Conservation (phyloP, 1,284 basidiomycete species). For the Cryptococcus depauperatus region DNA sequence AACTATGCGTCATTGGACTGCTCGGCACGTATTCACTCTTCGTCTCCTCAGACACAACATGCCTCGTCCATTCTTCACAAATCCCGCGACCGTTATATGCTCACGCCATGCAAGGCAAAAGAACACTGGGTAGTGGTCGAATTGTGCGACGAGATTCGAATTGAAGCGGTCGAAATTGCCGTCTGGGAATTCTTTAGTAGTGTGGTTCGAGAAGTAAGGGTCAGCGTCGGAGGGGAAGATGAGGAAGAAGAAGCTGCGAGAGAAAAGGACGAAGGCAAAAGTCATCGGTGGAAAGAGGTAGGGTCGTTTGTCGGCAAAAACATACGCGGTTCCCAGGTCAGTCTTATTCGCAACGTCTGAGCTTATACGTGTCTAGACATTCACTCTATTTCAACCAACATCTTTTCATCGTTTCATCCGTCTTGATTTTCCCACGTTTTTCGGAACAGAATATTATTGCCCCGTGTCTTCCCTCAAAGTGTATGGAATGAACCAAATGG, state of each 20-base stretch:
- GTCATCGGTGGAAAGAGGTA: conserved; percentile 47
- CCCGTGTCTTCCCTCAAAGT: conserved; percentile 87
- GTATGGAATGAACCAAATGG: conserved; percentile 92
- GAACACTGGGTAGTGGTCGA: conserved; percentile 87
- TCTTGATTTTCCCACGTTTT: conserved; percentile 89
- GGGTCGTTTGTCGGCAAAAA: conserved; percentile 80
- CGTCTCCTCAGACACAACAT: conserved; percentile 76
- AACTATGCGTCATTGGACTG: conserved; percentile 93
- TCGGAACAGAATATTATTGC: conserved; percentile 93
- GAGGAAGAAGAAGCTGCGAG: conserved; percentile 60
- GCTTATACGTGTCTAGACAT: conserved; percentile 49
- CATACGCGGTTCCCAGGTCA: conserved; percentile 80
- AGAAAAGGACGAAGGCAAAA: conserved; percentile 8
- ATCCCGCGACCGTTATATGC: conserved; percentile 94
- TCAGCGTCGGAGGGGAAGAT: conserved; percentile 71
- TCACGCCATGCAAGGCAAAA: conserved; percentile 71
- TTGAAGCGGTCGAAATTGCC: conserved; percentile 91
- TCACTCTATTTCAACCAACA: conserved; percentile 53
- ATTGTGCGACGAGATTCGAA: conserved; percentile 91
- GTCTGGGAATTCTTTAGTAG: conserved; percentile 99
- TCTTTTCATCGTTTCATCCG: conserved; percentile 90
- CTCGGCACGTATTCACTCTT: conserved; percentile 78
- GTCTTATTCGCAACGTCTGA: conserved; percentile 20
- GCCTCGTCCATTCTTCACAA: conserved; percentile 74
- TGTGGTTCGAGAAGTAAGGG: conserved; percentile 83